Base-by-base conservation (phyloP, 176 grass and related monocot genomes). In the Alopecurus myosuroides region DNA sequence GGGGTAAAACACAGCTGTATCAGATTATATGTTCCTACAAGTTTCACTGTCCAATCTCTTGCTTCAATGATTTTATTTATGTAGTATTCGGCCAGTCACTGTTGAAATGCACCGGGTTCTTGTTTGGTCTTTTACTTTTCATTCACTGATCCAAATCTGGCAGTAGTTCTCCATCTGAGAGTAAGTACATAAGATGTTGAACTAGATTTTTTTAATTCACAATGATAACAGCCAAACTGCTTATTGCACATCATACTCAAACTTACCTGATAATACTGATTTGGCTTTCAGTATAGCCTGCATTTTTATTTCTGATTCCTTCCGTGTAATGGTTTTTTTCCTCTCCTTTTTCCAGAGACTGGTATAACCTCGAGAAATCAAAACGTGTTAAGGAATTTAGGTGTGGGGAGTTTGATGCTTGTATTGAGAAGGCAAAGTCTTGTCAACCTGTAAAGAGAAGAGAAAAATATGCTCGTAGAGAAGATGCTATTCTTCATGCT, bases 301-400 rank as follows among this genome's bases (percentile, higher is more conserved):
- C n/a, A 69, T 48, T 70, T 73, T 76, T 30, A 84, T 51, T 31
- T 76, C 56, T 74, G 51, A 51, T 77, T 37, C 14, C 53, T 77
- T 50, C 55, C 29, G 19, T 83, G 6, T 52, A 78, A 30, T 69
- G n/a, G 41, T 87, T 62, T 37, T 14, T 69, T 84, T 90, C 71
- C 70, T 51, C 46, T 77, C 51, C 30, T 42, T 49, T 85, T 80
- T 85, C 57, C 88, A 95, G 93, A 37, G 93, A 95, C 68, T 95
- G 93, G 93, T 95, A 95, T 86, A 95, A 95, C 72, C 81, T 95
- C 11, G 93, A 95, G 88, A 95, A 95, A 89, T 95, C 93, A 23
- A 95, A 95, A 86, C 90, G 93, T 85, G 93, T 95, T 28, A 95
- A 92, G 69, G 83, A 91, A 62, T 95, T 95, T 77, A 87, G 93